A percentile compares a stretch with the other conserved stretches of the same genome.
Evolutionary conservation across 2,329 filamentous ascomycete species (phyloP).

Genomic region (Alternaria atra): DNA sequence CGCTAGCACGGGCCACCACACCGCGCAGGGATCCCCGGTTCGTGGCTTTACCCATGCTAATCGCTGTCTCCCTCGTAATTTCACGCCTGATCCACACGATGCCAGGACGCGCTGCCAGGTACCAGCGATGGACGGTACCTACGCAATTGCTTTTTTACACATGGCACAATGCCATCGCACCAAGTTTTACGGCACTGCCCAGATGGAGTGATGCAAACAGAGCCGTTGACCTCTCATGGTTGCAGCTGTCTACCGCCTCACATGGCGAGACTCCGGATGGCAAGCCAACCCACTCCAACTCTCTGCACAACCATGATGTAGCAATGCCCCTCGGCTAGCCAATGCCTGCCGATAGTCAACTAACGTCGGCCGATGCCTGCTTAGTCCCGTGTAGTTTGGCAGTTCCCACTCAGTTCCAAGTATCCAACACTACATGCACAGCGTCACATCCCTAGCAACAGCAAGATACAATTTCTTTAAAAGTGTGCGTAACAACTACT

Average conservation of each 20-base stretch:
- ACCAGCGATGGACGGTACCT: slow-evolving; percentile 5
- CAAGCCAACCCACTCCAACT: slow-evolving; percentile 5
- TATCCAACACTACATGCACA: slow-evolving; percentile 1
- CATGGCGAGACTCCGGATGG: slow-evolving; percentile 5
- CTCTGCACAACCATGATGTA: slow-evolving; percentile 15
- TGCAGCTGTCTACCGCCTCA: background rate
- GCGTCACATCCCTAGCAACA: slow-evolving; percentile 8
- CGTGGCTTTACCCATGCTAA: slow-evolving; percentile 13
- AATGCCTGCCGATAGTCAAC: slow-evolving; percentile 13
- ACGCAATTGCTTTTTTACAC: background rate
- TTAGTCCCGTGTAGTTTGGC: slow-evolving; percentile 14
- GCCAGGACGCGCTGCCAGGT: slow-evolving; percentile 10
- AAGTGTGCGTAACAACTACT: background rate
- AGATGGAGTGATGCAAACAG: background rate
- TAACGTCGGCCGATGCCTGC: slow-evolving; percentile 9
- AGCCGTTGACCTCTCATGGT: background rate
- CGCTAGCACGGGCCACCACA: slow-evolving; percentile 7
- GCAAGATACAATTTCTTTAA: background rate
- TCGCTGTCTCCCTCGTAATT: slow-evolving; percentile 24
- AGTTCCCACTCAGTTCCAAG: slow-evolving; percentile 9
- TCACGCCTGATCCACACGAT: slow-evolving; percentile 16
- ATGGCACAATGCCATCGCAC: background rate
- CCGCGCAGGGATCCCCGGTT: slow-evolving; percentile 19
- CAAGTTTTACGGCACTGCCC: too few species aligned
- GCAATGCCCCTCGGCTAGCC: slow-evolving; percentile 18